phyloP scores from a whole-genome alignment of 2,329 filamentous ascomycete species.

The Colletotrichum euphorbiae region DNA sequence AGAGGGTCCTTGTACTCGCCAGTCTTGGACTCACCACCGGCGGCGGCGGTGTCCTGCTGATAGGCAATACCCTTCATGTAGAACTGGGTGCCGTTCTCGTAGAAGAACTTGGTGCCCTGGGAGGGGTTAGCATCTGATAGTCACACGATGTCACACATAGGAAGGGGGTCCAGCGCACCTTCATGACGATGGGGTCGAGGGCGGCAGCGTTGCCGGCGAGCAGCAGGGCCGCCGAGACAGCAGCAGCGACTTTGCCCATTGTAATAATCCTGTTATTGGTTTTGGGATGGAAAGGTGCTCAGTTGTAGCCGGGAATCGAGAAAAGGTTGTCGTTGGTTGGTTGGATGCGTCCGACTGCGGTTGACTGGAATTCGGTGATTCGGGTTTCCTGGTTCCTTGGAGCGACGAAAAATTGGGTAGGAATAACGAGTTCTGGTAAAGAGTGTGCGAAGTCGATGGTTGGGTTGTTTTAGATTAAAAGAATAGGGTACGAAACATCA shows the following conservation, averaged over 20 bases:
- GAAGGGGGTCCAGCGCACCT: constrained; percentile 59
- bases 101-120: constrained; percentile 89
- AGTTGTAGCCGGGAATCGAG: background rate
- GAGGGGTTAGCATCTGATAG: constrained; percentile 27
- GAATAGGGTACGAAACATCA: constrained; percentile 10
- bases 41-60: constrained; percentile 79
- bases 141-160: constrained; percentile 23
- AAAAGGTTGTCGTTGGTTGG: background rate
- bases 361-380: constrained; percentile 4
- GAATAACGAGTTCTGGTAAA: constrained; percentile 37
- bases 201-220: constrained; percentile 56
- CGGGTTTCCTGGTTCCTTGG: background rate
- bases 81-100: constrained; percentile 75
- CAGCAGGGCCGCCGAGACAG: constrained; percentile 54
- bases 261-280: background rate
- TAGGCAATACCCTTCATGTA: constrained; percentile 96
- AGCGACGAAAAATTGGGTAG: constrained; percentile 1
- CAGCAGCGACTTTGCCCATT: constrained; percentile 38
- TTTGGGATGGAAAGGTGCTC: background rate
- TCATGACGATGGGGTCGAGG: constrained; percentile 73
- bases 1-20: constrained; percentile 84
- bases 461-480: constrained; percentile 37
- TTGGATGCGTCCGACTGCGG: constrained; percentile 11
- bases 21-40: constrained; percentile 60
- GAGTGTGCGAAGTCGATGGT: constrained; percentile 39